Conservation (phyloP, 257 asterid species). For the Euphrasia confusa region DNA sequence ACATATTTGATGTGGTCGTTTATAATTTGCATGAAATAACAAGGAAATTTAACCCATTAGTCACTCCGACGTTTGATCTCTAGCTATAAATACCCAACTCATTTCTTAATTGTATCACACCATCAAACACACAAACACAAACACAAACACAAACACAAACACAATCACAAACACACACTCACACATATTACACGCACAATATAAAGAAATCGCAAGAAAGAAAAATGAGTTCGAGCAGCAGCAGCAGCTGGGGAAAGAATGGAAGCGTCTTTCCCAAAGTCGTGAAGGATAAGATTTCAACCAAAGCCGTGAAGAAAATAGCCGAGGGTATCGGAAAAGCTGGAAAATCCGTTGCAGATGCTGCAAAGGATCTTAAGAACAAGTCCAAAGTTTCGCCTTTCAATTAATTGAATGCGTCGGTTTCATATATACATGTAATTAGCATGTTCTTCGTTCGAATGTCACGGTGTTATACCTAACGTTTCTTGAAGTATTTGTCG, state of each 20-base stretch:
- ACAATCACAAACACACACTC: no score
- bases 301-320: conserved; percentile 19
- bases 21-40: no score
- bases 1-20: no score
- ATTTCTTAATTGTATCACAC: not conserved
- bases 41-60: no score
- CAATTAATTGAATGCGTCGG: not conserved
- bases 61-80: no score
- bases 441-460: not conserved
- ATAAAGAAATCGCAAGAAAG: not conserved
- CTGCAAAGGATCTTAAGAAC: not conserved
- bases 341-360: not conserved
- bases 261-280: conserved; percentile 23
- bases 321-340: not conserved
- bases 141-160: not conserved
- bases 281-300: conserved; percentile 12
- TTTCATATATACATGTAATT: not conserved
- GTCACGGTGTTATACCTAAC: no score
- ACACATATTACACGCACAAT: not conserved
- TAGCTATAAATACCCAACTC: no score
- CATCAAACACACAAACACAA: not conserved
- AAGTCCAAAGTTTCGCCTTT: not conserved
- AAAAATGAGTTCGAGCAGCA: conserved; percentile 11
- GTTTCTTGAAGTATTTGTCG: no score
- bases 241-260: not conserved